Evolutionary conservation across 345 rosid genomes (phyloP).

Genomic region (Angophora floribunda): DNA sequence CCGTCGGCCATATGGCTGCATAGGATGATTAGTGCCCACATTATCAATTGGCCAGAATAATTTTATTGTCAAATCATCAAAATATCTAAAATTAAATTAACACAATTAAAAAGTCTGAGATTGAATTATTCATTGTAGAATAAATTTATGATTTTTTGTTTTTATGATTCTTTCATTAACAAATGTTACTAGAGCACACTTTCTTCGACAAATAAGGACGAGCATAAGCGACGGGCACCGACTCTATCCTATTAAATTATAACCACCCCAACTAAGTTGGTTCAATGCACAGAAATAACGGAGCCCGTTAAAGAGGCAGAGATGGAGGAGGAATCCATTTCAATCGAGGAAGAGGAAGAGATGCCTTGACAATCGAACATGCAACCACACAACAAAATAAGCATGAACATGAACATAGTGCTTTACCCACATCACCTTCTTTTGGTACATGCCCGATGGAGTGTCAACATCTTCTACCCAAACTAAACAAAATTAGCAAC

Average conservation of each 20-base stretch:
- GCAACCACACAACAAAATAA: neutral
- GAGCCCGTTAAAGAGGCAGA: neutral
- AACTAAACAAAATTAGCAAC: neutral
- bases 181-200: neutral
- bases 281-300: neutral
- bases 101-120: accelerated
- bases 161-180: too few species aligned
- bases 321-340: neutral
- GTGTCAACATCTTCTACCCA: neutral
- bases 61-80: neutral
- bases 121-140: too few species aligned
- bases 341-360: neutral
- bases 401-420: too few species aligned
- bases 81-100: too few species aligned
- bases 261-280: neutral
- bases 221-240: neutral
- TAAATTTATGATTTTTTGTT: neutral
- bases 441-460: neutral
- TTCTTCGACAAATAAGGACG: neutral
- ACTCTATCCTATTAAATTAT: too few species aligned
- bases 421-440: neutral
- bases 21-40: accelerated
- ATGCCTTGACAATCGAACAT: neutral
- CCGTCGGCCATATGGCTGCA: too few species aligned
- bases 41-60: too few species aligned